Conservation (phyloP, 129 eudicot species). For the sunflower (Helianthus annuus) region HanXRQr2.0-SUNRISE NC_035433.2:57368361-57368860, state of each 20-base stretch:
- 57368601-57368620: too few relatives aligned
- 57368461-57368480: too few relatives aligned
- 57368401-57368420: too few relatives aligned
- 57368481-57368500: too few relatives aligned
- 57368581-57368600: neutral
- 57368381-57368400: too few relatives aligned
- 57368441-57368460: too few relatives aligned
- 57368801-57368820: neutral
- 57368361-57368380: too few relatives aligned
- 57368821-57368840: too few relatives aligned
- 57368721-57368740: constrained; percentile 14
- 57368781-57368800: neutral
- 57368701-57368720: constrained; percentile 13
- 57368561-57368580: neutral
- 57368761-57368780: neutral
- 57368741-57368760: constrained; percentile 4
- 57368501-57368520: too few relatives aligned
- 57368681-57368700: constrained; percentile 17
- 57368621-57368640: neutral
- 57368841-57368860: too few relatives aligned
- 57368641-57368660: constrained; percentile 14
- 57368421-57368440: too few relatives aligned
- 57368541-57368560: neutral
- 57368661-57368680: constrained; percentile 20
- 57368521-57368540: too few relatives aligned